Evolutionary conservation across 2,329 filamentous ascomycete species (phyloP), one percentile per base, ranked within the genome.

Genomic region (Stachybotrys echinatus): DNA sequence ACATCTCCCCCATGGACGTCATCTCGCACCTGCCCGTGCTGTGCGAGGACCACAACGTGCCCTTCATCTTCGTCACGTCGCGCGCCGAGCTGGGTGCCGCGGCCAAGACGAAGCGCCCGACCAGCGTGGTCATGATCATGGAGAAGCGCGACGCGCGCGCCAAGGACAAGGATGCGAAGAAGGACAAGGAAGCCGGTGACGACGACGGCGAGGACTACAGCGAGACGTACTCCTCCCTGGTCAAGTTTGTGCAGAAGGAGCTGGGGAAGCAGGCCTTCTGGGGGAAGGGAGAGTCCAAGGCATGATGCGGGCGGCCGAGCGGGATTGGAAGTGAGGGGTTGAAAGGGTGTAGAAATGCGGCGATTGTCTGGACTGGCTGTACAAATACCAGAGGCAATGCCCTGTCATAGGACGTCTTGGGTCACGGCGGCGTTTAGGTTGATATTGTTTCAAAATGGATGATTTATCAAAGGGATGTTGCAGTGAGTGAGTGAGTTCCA

Each of bases 1-100:
- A 99, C 73, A 97, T 99, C 76, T 96, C 89, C 48, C 94, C 94
- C 58, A 92, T 94, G 85, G 94, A 99, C 72, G 94, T 99, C 69
- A 96, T 99, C 75, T 94, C 89, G 53, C 94, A 99, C 75, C 89
- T 99, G 58, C 94, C 94, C 62, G 89, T 99, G 51, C 86, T 97
- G 51, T 97, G 94, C 80, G 94, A 99, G 76, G 92, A 97, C 74
- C 92, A 96, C 80, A 89, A 89, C 72, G 89, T 96, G 53, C 94
- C 94, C 31, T 99, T 97, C 75, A 84, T 99, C 71, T 99, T 95
- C 71, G 89, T 99, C 61, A 84, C 86, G 53, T 95, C 88, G 64
- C 87, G 94, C 61, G 92, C 91, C 54, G 92, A 97, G 75, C 84
- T 99, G 51, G 94, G 94, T 64, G 89, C 89, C 59, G 92, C 94